A percentile compares a stretch with the other conserved stretches of the same genome.
phyloP scores from a whole-genome alignment of 2,329 filamentous ascomycete species.

The Macrophomina pseudophaseolina region DNA sequence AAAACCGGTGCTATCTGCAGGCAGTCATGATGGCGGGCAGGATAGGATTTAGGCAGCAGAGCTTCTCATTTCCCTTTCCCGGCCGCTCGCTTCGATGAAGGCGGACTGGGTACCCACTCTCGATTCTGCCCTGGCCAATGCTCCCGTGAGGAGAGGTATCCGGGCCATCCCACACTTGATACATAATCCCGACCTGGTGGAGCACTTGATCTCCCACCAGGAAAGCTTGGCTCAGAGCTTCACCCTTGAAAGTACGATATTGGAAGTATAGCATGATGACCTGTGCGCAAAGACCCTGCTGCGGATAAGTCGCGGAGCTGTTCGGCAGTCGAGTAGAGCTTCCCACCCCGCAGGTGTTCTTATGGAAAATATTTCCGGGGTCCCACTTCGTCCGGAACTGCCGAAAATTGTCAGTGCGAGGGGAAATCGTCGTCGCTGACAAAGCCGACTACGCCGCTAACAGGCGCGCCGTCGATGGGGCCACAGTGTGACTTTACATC shows the following conservation, averaged over 20 bases:
- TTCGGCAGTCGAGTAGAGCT: too few species aligned
- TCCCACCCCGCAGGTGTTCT: not conserved
- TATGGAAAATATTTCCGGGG: not conserved
- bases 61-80: too few species aligned
- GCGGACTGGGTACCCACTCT: too few species aligned
- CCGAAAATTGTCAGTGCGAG: not conserved
- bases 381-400: not conserved
- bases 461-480: not conserved
- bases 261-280: not conserved
- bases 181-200: too few species aligned
- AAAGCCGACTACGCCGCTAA: not conserved
- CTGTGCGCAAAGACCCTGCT: not conserved
- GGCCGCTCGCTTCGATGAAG: too few species aligned
- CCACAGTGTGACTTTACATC: too few species aligned
- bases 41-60: too few species aligned
- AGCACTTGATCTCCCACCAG: not conserved
- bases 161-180: too few species aligned
- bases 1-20: too few species aligned
- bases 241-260: not conserved
- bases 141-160: not conserved
- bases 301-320: too few species aligned
- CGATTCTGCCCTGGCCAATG: too few species aligned
- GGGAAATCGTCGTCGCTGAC: not conserved
- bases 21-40: too few species aligned
- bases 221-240: conserved; percentile 20